A percentile compares a stretch with the other conserved stretches of the same genome.
phyloP scores from a whole-genome alignment of 371 early-diverging fungal genomes.

The Rhizopus arrhizus region DNA sequence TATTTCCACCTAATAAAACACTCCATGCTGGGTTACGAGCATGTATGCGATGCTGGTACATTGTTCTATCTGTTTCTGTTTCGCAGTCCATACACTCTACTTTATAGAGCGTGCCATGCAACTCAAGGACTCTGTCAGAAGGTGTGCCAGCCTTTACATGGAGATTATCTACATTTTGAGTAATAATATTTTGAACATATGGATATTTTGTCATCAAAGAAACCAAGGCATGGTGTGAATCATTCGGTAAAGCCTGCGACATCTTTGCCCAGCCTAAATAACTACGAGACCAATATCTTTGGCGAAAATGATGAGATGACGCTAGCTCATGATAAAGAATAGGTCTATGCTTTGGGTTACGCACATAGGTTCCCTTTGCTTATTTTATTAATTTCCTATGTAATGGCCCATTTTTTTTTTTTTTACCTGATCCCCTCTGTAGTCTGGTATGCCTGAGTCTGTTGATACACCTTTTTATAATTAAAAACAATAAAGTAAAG shows the following conservation, averaged over 20 bases:
- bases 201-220: conserved; percentile 44
- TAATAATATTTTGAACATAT: conserved; percentile 63
- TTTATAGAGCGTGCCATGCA: conserved; percentile 80
- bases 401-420: not conserved
- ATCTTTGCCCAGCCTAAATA: conserved; percentile 83
- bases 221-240: conserved; percentile 66
- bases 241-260: conserved; percentile 69
- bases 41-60: conserved; percentile 69
- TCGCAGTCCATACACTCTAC: conserved; percentile 78
- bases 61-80: conserved; percentile 49
- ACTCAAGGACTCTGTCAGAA: conserved; percentile 60
- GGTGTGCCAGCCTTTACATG: conserved; percentile 65
- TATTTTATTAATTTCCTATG: not conserved
- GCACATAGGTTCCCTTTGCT: conserved; percentile 50
- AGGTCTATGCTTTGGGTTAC: conserved; percentile 81
- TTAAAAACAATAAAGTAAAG: not conserved
- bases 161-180: conserved; percentile 92
- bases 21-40: conserved; percentile 77
- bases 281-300: conserved; percentile 92
- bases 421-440: conserved; percentile 72
- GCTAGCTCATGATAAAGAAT: conserved; percentile 79
- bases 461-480: conserved; percentile 68
- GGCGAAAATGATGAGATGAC: conserved; percentile 60
- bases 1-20: conserved; percentile 9
- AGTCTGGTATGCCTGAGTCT: conserved; percentile 87